Evolutionary conservation across 2,329 filamentous ascomycete genomes (phyloP).

Genomic region (Elsinoe perseae): DNA sequence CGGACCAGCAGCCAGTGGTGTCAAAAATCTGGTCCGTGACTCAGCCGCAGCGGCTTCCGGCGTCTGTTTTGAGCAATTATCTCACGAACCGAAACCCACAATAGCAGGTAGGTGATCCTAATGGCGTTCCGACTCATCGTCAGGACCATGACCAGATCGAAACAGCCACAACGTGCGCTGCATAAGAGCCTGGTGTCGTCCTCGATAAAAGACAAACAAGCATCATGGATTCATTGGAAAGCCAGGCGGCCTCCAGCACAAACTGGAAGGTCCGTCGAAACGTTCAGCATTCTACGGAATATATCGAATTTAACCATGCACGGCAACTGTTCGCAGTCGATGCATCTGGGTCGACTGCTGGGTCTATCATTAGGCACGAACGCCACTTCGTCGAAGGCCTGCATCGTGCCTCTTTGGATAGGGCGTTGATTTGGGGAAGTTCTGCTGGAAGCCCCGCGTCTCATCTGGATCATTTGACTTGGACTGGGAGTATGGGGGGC

Average conservation of each 20-base stretch:
- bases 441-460: not conserved
- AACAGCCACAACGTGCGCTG: not conserved
- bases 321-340: conserved; percentile 1
- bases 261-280: not conserved
- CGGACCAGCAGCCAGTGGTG: not conserved
- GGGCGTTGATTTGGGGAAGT: not conserved
- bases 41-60: not conserved
- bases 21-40: not conserved
- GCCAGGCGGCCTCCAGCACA: not conserved
- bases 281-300: not conserved
- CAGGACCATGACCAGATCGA: not conserved
- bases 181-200: not conserved
- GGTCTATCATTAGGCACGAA: not conserved
- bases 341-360: not conserved
- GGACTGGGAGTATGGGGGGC: not conserved
- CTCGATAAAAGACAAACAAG: not conserved
- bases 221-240: not conserved
- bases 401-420: not conserved
- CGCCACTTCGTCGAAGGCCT: not conserved
- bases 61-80: not conserved
- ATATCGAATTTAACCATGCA: not conserved
- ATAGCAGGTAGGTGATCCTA: not conserved
- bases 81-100: not conserved
- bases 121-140: not conserved
- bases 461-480: not conserved